Evolutionary conservation across 768 basidiomycete genomes (phyloP).

Genomic region (Erythrobasidium yunnanense): DNA sequence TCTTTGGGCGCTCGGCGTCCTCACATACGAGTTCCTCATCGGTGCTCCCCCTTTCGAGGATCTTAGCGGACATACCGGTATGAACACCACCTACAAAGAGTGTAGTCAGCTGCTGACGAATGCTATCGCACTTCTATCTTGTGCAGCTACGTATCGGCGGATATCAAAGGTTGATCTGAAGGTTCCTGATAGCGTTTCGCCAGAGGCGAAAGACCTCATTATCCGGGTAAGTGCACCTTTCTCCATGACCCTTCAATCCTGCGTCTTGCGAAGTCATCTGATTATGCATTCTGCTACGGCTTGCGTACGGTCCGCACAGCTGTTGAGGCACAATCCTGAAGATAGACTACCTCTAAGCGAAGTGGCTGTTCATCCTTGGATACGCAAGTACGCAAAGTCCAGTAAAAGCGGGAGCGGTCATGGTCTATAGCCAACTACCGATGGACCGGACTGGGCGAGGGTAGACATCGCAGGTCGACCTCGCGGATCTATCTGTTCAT

Average conservation of each 20-base stretch:
- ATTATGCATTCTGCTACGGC: background rate
- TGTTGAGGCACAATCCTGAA: constrained; percentile 65
- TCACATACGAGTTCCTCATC: constrained; percentile 85
- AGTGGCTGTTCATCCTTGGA: constrained; percentile 77
- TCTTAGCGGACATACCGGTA: constrained; percentile 61
- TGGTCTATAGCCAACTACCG: background rate
- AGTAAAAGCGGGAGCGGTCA: constrained; percentile 11
- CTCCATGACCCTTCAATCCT: background rate
- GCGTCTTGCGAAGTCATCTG: background rate
- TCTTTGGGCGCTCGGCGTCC: constrained; percentile 92
- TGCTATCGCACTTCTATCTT: background rate
- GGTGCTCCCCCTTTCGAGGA: constrained; percentile 83
- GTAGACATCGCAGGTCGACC: no score
- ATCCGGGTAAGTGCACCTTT: constrained; percentile 46
- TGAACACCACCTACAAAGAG: constrained; percentile 34
- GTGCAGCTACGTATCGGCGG: constrained; percentile 70
- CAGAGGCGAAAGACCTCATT: constrained; percentile 60
- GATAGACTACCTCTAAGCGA: constrained; percentile 63
- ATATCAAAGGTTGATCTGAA: constrained; percentile 76
- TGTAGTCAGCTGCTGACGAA: background rate
- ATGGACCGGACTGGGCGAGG: background rate
- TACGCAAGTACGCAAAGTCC: constrained; percentile 44
- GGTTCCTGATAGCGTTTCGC: constrained; percentile 53
- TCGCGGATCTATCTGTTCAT: no score
- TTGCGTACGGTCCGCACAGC: constrained; percentile 49